These are phyloP conservation scores for Saccharum officinarum DNA, from an alignment of 176 grass and related monocot species.

Conservation along the genomic window DNA sequence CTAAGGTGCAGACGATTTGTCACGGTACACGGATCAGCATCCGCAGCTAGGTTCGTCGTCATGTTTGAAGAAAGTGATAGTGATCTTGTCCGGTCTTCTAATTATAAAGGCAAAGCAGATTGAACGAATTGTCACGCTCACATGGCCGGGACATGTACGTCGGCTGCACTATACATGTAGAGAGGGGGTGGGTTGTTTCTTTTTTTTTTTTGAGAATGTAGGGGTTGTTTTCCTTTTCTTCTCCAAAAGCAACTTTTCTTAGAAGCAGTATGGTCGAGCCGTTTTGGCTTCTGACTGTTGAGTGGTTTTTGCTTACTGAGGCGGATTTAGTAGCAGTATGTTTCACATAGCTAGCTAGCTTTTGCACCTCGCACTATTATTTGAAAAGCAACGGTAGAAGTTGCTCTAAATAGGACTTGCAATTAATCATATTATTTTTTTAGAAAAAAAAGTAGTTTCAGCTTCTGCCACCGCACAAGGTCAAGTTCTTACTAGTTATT, in stretches of 20 bases:
- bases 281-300: background rate
- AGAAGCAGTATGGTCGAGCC: background rate
- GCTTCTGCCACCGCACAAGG: background rate
- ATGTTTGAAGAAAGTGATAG: conserved; percentile 37
- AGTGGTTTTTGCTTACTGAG: background rate
- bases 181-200: no score
- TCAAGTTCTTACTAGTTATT: background rate
- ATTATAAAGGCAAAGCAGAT: background rate
- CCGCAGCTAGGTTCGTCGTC: background rate
- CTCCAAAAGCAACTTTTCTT: background rate
- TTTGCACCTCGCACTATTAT: background rate
- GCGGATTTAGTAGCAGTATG: background rate
- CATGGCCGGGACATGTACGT: background rate
- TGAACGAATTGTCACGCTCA: conserved; percentile 13
- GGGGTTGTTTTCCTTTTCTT: background rate
- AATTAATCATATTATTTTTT: background rate
- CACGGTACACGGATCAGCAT: conserved; percentile 17
- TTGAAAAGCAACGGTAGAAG: background rate
- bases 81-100: conserved; percentile 17
- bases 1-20: conserved; percentile 32
- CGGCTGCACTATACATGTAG: background rate
- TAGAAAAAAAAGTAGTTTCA: background rate
- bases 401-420: background rate
- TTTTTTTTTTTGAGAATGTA: no score
- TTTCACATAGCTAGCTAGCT: background rate